These are phyloP conservation scores for Lodderomyces parapsilosis DNA, from an alignment of 1,139 yeast genomes.

Conservation along the genomic window DNA sequence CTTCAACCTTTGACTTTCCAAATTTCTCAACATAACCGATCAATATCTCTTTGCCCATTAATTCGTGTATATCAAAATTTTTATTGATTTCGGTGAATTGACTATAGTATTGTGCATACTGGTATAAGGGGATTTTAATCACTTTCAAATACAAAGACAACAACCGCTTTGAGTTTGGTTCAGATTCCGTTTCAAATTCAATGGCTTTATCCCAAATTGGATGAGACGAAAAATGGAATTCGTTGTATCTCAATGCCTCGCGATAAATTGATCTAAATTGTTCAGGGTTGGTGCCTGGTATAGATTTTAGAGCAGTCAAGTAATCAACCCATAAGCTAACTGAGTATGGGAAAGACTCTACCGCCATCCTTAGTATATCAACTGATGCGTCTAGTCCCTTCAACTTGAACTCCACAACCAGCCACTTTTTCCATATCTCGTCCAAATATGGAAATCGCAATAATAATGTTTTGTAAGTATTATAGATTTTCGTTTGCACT, in stretches of 20 bases:
- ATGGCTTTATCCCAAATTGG: slow-evolving; percentile 65
- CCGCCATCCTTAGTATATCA: slow-evolving; percentile 43
- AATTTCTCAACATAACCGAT: slow-evolving; percentile 22
- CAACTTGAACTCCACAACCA: slow-evolving; percentile 51
- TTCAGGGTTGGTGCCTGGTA: slow-evolving; percentile 19
- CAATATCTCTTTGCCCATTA: slow-evolving; percentile 26
- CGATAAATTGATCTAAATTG: slow-evolving; percentile 36
- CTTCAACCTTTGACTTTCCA: slow-evolving; percentile 21
- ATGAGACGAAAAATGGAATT: slow-evolving; percentile 60
- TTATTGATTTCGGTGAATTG: slow-evolving; percentile 45
- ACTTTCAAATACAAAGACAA: slow-evolving; percentile 41
- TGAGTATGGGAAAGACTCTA: slow-evolving; percentile 52
- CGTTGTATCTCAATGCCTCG: slow-evolving; percentile 41
- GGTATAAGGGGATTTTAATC: slow-evolving; percentile 60
- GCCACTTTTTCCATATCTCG: slow-evolving; percentile 62
- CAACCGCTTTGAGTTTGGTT: slow-evolving; percentile 25
- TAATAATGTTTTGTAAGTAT: slow-evolving; percentile 34
- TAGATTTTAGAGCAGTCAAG: slow-evolving; percentile 47
- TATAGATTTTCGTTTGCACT: slow-evolving; percentile 21
- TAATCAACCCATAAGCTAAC: slow-evolving; percentile 70
- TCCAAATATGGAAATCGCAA: slow-evolving; percentile 53
- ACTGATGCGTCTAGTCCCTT: slow-evolving; percentile 54
- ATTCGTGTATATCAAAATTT: slow-evolving; percentile 29
- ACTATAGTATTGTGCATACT: slow-evolving; percentile 63
- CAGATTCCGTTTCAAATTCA: slow-evolving; percentile 38